Evolutionary conservation across 225 moss, liverwort and hornwort species (phyloP), one percentile per base, ranked within the genome.

Genomic region (Polytrichum formosum): DNA sequence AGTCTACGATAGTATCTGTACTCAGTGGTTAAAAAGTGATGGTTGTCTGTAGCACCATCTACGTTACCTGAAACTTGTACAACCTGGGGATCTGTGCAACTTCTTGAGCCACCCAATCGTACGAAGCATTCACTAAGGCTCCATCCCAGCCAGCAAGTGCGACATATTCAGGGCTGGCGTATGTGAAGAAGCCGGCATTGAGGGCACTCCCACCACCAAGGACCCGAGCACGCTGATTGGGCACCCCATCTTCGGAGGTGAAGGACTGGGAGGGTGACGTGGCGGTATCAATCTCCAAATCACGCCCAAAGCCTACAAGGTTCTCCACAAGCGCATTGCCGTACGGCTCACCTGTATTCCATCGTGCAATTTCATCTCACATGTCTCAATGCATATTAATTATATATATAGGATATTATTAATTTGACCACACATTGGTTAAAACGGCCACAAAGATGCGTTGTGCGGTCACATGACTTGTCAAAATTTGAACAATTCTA

Each of bases 141-240:
- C 66, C 68, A 67, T 92, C 77, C 83, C 93, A 79, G 0, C 79
- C 77, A 10, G 76, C 58, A 7, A 75, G 63, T 54, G 67, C 29
- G 25, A 92, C 66, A 56, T 90, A 97, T 2, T 56, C 81, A 17
- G 87, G 79, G 31, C 81, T 84, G 28, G 92, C 90, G 10, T 84
- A 88, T 26, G 90, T 76, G 78, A 92, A 97, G 70, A 87, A 97
- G 0, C 96, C 96, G 1, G 93, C 96, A 26, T 93, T 93, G 67
- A 97, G 58, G 54, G 82, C 70, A 54, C 89, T 90, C 58, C 93
- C 93, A 4, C 93, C 88, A 63, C 88, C 88, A 5, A 89, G 79
- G 2, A 89, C 83, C 37, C 85, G 74, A 5, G 88, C 88, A 4
- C 88, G 83, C 63, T 85, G 78, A 58, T 85, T 89, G 4, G 76